Conservation (phyloP, 768 basidiomycete genomes). For the Amanita muscaria region DNA sequence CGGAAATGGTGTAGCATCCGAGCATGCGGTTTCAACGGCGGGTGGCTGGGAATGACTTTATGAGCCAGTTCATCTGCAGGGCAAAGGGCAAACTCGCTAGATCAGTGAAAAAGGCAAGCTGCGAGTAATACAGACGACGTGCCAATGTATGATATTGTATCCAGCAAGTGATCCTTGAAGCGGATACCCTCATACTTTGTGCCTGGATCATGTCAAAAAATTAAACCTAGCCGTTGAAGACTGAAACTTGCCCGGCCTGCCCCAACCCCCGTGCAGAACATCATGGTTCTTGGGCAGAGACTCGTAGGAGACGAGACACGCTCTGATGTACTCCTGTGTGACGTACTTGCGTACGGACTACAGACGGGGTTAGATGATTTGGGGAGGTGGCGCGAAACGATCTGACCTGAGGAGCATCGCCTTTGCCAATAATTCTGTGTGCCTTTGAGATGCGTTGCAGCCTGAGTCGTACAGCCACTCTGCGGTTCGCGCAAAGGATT, state of each 20-base stretch:
- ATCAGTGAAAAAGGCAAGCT: conserved; percentile 1
- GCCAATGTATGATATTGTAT: conserved; percentile 68
- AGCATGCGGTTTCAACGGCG: conserved; percentile 57
- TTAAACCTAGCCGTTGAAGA: background rate
- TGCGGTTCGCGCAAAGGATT: conserved; percentile 56
- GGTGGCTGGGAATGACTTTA: conserved; percentile 64
- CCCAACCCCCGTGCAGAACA: conserved; percentile 67
- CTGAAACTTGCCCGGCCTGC: conserved; percentile 45
- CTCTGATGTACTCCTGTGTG: conserved; percentile 66
- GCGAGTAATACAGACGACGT: conserved; percentile 17
- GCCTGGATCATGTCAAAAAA: conserved; percentile 25
- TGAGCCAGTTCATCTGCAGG: conserved; percentile 58
- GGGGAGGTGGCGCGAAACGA: background rate
- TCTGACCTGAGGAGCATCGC: conserved; percentile 52
- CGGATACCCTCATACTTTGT: conserved; percentile 51
- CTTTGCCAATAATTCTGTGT: conserved; percentile 39
- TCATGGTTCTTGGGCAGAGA: conserved; percentile 64
- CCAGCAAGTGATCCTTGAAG: conserved; percentile 61
- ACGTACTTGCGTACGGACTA: conserved; percentile 63
- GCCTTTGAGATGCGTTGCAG: conserved; percentile 62
- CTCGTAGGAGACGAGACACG: conserved; percentile 63
- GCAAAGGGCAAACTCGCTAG: too few relatives aligned
- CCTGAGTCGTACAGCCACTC: conserved; percentile 54
- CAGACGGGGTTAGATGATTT: background rate
- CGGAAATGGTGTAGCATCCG: conserved; percentile 79